These are phyloP conservation scores for Epichloe gansuensis DNA, from an alignment of 2,329 filamentous ascomycete species.

Conservation along the genomic window DNA sequence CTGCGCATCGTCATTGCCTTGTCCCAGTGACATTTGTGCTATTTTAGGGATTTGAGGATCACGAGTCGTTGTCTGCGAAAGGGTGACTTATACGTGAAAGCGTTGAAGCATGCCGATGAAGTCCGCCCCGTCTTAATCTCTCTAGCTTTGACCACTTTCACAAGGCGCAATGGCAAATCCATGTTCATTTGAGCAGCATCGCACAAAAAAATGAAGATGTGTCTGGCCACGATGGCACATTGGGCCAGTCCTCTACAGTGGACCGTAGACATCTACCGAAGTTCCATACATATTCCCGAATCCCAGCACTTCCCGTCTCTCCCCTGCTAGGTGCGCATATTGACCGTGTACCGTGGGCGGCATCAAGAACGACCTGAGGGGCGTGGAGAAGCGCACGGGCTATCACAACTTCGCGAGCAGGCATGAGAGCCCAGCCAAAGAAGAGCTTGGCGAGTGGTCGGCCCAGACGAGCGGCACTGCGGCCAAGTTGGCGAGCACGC, in stretches of 20 bases:
- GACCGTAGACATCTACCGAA: constrained; percentile 14
- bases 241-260: constrained; percentile 10
- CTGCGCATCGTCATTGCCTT: too few relatives aligned
- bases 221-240: too few relatives aligned
- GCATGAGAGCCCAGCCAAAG: constrained; percentile 16
- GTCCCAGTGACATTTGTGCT: too few relatives aligned
- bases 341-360: constrained; percentile 16
- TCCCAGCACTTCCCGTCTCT: constrained; percentile 21
- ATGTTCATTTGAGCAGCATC: too few relatives aligned
- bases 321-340: constrained; percentile 23
- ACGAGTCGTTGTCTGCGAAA: too few relatives aligned
- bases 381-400: constrained; percentile 24
- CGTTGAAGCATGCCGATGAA: too few relatives aligned
- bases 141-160: too few relatives aligned
- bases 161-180: too few relatives aligned
- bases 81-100: too few relatives aligned
- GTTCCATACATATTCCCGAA: constrained; percentile 15
- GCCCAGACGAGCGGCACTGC: constrained; percentile 22
- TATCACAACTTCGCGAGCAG: constrained; percentile 20
- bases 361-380: constrained; percentile 20
- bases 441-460: constrained; percentile 19
- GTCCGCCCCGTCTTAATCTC: too few relatives aligned
- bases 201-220: too few relatives aligned
- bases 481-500: constrained; percentile 24
- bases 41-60: too few relatives aligned